These are phyloP conservation scores for Diospyros kaki DNA, from an alignment of 148 eudicot species.

Conservation along the genomic window DNA sequence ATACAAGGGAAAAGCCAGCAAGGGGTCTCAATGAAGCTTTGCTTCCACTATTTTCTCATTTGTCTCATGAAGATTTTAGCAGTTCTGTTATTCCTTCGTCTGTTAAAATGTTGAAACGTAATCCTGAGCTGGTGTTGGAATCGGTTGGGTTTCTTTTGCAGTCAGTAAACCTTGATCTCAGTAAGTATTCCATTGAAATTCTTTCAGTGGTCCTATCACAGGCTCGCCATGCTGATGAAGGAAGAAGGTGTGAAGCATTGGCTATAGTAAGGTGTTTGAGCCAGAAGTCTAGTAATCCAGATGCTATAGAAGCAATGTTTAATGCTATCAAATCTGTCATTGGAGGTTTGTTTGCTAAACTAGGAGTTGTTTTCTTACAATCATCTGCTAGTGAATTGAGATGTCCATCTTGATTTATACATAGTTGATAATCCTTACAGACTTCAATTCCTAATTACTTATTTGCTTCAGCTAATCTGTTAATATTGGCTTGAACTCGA, in stretches of 20 bases:
- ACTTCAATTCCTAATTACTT: neutral
- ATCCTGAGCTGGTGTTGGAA: slow-evolving; percentile 90
- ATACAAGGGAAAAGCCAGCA: slow-evolving; percentile 68
- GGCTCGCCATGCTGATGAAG: slow-evolving; percentile 94
- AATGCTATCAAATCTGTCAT: slow-evolving; percentile 65
- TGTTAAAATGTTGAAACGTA: slow-evolving; percentile 93
- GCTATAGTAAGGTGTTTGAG: slow-evolving; percentile 71
- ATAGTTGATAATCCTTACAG: neutral
- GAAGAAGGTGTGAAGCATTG: slow-evolving; percentile 68
- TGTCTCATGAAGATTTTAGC: slow-evolving; percentile 84
- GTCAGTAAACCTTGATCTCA: slow-evolving; percentile 72
- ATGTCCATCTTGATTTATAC: slow-evolving; percentile 1
- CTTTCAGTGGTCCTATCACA: slow-evolving; percentile 73
- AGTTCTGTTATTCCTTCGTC: slow-evolving; percentile 67
- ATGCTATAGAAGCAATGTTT: slow-evolving; percentile 70
- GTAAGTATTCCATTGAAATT: slow-evolving; percentile 74
- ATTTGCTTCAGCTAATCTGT: slow-evolving; percentile 12
- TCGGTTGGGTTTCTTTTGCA: slow-evolving; percentile 68
- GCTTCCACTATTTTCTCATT: slow-evolving; percentile 51
- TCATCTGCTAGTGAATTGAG: slow-evolving; percentile 12
- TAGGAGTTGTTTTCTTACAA: neutral
- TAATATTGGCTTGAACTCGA: slow-evolving; percentile 1
- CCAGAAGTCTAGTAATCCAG: slow-evolving; percentile 90
- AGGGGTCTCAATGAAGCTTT: slow-evolving; percentile 81
- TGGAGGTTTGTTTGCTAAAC: slow-evolving; percentile 51